Conservation (phyloP, 805 yeast species). For the Candida caryicola region DNA sequence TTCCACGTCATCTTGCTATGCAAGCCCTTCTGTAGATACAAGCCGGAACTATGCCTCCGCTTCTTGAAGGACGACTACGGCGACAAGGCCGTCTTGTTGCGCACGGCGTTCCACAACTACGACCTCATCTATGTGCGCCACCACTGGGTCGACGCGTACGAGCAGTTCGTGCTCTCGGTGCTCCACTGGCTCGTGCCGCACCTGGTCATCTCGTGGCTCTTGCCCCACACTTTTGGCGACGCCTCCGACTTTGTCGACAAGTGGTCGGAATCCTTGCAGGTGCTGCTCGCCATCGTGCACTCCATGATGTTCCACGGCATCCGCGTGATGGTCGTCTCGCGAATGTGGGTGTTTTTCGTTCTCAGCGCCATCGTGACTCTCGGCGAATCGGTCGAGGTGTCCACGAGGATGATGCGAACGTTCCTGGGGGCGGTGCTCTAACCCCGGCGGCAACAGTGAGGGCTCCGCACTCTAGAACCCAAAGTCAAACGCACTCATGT, state of each 20-base stretch:
- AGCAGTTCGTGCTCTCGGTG: constrained; percentile 1
- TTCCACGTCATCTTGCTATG: constrained; percentile 14
- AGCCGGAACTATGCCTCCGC: constrained; percentile 7
- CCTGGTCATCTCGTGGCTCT: constrained; percentile 7
- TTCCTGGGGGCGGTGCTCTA: no score
- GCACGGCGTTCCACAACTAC: constrained; percentile 10
- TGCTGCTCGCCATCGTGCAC: constrained; percentile 15
- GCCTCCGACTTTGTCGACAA: constrained; percentile 7
- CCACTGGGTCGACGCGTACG: constrained; percentile 2
- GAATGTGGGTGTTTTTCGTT: constrained; percentile 18
- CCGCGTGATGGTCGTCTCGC: constrained; percentile 15
- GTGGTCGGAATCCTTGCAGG: constrained; percentile 13
- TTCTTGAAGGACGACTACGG: constrained; percentile 3
- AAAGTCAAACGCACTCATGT: constrained; percentile 70
- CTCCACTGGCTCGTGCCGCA: background rate
- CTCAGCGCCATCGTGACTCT: constrained; percentile 13
- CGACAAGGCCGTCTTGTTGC: background rate
- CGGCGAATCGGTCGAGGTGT: constrained; percentile 8
- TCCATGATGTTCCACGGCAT: constrained; percentile 16
- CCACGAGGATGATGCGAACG: background rate
- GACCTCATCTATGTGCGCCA: constrained; percentile 19
- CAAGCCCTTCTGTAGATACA: constrained; percentile 14
- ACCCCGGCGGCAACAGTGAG: no score
- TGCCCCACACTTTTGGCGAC: constrained; percentile 6
- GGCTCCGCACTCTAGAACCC: constrained; percentile 21